A percentile compares a stretch with the other conserved stretches of the same genome.
Evolutionary conservation across 225 moss, liverwort and hornwort genomes (phyloP).

Genomic region (Physcomitrium patens): DNA sequence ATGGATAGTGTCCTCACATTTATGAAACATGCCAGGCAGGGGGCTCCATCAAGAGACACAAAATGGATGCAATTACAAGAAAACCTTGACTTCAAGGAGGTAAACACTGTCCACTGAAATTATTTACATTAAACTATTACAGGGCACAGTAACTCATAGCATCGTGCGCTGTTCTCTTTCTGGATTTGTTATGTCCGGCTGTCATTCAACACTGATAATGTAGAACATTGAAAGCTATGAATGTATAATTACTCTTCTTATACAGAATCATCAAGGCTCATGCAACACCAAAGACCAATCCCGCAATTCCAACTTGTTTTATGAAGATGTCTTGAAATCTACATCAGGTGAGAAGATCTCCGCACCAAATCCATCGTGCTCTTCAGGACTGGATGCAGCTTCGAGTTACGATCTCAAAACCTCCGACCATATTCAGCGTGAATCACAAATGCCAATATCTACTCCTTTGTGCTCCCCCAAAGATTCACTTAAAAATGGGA

Average conservation of each 20-base stretch:
- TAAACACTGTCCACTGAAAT: constrained; percentile 12
- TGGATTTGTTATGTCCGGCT: background rate
- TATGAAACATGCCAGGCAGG: constrained; percentile 53
- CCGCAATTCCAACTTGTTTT: constrained; percentile 7
- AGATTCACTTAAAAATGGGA: constrained; percentile 20
- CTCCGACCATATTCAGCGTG: constrained; percentile 21
- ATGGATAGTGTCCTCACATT: constrained; percentile 50
- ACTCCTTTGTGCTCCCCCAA: constrained; percentile 22
- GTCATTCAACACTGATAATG: constrained; percentile 6
- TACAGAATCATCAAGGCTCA: constrained; percentile 27
- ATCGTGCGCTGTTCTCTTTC: background rate
- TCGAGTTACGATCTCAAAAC: constrained; percentile 17
- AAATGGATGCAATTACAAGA: constrained; percentile 26
- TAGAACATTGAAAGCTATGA: constrained; percentile 17
- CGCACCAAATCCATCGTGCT: background rate
- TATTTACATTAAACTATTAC: no score
- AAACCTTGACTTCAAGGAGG: constrained; percentile 31
- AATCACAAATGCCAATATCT: constrained; percentile 9
- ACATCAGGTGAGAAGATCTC: constrained; percentile 18
- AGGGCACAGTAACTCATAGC: no score
- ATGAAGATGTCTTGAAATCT: constrained; percentile 25
- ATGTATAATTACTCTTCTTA: background rate
- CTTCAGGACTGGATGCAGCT: constrained; percentile 20
- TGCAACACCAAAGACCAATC: constrained; percentile 19
- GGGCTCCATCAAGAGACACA: constrained; percentile 33